phyloP scores from a whole-genome alignment of 2,329 filamentous ascomycete genomes.

The Colletotrichum filicis region DNA sequence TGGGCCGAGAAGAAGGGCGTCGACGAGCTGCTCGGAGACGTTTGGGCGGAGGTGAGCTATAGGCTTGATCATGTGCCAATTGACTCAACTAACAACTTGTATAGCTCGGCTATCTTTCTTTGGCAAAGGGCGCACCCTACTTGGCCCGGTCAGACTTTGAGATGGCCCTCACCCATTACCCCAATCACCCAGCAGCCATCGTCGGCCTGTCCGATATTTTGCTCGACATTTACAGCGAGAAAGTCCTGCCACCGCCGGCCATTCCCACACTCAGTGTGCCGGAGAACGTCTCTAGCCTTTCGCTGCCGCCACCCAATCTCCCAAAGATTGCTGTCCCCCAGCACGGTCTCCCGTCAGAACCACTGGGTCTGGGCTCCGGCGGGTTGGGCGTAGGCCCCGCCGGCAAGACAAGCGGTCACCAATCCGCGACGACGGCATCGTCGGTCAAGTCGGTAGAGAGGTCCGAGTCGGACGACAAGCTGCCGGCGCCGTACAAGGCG shows the following conservation, averaged over 20 bases:
- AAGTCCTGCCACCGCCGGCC: constrained; percentile 68
- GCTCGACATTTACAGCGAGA: constrained; percentile 83
- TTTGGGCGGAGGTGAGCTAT: constrained; percentile 79
- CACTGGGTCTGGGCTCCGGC: constrained; percentile 56
- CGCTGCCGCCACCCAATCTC: constrained; percentile 10
- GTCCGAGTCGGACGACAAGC: constrained; percentile 49
- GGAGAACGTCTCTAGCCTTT: constrained; percentile 40
- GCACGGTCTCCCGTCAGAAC: constrained; percentile 52
- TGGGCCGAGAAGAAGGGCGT: constrained; percentile 87
- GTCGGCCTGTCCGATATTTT: constrained; percentile 87
- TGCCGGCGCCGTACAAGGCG: constrained; percentile 65
- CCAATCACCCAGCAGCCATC: constrained; percentile 83
- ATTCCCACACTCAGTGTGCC: constrained; percentile 55
- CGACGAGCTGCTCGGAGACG: constrained; percentile 86
- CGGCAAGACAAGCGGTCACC: constrained; percentile 34
- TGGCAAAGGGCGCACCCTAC: constrained; percentile 71
- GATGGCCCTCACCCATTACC: constrained; percentile 80
- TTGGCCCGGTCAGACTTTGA: constrained; percentile 84
- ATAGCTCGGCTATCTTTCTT: constrained; percentile 74
- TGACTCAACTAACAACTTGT: constrained; percentile 41
- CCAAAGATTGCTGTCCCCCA: constrained; percentile 19
- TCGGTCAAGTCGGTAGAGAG: constrained; percentile 33
- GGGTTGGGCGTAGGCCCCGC: not conserved
- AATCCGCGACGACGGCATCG: constrained; percentile 22
- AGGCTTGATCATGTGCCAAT: too few species aligned